These are phyloP conservation scores for Biscogniauxia mediterranea DNA, from an alignment of 2,329 filamentous ascomycete species.

Conservation along the genomic window DNA sequence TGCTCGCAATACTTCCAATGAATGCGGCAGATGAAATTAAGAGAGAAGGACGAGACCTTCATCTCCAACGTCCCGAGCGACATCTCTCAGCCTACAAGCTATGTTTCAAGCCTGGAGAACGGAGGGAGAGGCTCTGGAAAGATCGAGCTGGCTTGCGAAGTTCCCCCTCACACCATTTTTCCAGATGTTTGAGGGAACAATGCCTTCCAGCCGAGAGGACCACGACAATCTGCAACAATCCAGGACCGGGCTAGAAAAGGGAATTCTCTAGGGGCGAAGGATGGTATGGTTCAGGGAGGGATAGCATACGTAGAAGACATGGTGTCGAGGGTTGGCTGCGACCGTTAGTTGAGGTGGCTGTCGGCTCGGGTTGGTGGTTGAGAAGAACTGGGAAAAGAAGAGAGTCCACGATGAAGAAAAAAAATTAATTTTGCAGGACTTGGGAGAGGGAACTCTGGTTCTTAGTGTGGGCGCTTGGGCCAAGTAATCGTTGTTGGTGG, in stretches of 20 bases:
- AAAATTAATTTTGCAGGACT: constrained; percentile 8
- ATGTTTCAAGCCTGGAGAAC: constrained; percentile 44
- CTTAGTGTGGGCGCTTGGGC: constrained; percentile 16
- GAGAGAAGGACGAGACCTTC: constrained; percentile 69
- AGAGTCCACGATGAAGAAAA: constrained; percentile 5
- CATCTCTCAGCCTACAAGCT: constrained; percentile 57
- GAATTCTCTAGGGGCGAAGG: constrained; percentile 38
- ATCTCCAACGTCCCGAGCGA: constrained; percentile 73
- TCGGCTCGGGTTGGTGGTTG: constrained; percentile 29
- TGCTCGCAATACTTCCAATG: constrained; percentile 45
- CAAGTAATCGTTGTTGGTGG: constrained; percentile 4
- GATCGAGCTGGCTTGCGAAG: constrained; percentile 73
- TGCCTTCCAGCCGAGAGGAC: constrained; percentile 74
- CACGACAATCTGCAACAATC: constrained; percentile 70
- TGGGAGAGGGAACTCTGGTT: constrained; percentile 8
- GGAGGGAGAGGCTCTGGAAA: constrained; percentile 64
- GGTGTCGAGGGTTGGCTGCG: constrained; percentile 31
- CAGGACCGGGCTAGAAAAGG: constrained; percentile 47
- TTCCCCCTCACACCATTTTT: constrained; percentile 29
- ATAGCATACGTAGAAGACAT: constrained; percentile 39
- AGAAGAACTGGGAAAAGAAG: constrained; percentile 19
- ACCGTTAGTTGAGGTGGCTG: constrained; percentile 20
- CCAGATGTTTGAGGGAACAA: constrained; percentile 37
- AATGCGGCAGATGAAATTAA: constrained; percentile 69
- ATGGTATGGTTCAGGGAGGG: constrained; percentile 41